phyloP scores from a whole-genome alignment of 768 basidiomycete species.

The Exsudoporus frostii region DNA sequence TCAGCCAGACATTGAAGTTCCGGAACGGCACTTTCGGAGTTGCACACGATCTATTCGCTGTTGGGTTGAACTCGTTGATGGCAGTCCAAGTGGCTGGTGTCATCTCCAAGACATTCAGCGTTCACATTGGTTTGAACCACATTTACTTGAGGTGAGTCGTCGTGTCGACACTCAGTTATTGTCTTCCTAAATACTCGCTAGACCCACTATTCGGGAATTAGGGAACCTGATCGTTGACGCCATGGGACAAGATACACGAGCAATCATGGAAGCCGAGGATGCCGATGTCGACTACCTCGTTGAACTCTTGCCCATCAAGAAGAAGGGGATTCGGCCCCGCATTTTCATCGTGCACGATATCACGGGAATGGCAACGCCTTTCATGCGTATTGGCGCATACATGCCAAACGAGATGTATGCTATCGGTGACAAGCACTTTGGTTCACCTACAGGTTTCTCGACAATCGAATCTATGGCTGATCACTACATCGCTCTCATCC shows the following conservation, averaged over 20 bases:
- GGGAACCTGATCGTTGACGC: constrained; percentile 25
- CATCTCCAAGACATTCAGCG: constrained; percentile 28
- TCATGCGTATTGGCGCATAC: constrained; percentile 32
- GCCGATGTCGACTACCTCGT: constrained; percentile 29
- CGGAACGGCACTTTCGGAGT: constrained; percentile 22
- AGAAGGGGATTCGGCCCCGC: constrained; percentile 28
- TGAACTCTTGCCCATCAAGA: constrained; percentile 31
- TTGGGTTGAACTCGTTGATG: constrained; percentile 32
- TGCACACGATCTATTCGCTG: constrained; percentile 28
- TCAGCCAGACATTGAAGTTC: constrained; percentile 22
- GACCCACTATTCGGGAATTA: constrained; percentile 27
- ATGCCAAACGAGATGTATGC: constrained; percentile 34
- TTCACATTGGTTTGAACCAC: constrained; percentile 30
- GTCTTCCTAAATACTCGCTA: neutral
- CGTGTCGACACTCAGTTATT: neutral
- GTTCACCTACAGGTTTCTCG: constrained; percentile 28
- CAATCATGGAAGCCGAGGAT: constrained; percentile 31
- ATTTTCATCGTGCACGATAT: constrained; percentile 31
- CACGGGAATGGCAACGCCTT: constrained; percentile 32
- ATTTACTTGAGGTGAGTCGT: constrained; percentile 26
- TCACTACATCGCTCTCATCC: constrained; percentile 31
- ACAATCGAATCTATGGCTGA: constrained; percentile 31
- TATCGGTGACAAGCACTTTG: constrained; percentile 32
- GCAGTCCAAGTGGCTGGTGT: constrained; percentile 31
- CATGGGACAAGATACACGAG: constrained; percentile 28